These are phyloP conservation scores for Parathielavia appendiculata DNA, from an alignment of 495 filamentous ascomycete species.

Conservation along the genomic window DNA sequence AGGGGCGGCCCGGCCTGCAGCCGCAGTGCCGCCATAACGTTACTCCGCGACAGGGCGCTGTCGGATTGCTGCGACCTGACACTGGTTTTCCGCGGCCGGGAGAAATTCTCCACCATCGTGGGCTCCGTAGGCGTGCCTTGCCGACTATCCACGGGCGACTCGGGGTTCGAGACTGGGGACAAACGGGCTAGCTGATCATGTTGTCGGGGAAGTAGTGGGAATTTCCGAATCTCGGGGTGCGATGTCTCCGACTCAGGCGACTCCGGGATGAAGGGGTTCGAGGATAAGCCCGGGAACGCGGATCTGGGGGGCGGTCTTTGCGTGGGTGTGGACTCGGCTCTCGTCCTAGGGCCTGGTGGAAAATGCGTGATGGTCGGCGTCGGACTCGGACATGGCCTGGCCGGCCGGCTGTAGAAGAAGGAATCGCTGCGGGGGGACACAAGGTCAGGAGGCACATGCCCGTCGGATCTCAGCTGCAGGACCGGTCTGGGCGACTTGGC, in stretches of 20 bases:
- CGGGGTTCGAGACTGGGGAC: constrained; percentile 26
- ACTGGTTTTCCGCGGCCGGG: constrained; percentile 47
- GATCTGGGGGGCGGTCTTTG: constrained; percentile 23
- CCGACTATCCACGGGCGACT: constrained; percentile 23
- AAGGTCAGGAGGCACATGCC: constrained; percentile 21
- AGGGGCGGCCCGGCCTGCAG: constrained; percentile 28
- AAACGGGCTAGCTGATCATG: constrained; percentile 22
- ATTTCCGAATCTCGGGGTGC: constrained; percentile 20
- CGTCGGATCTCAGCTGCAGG: constrained; percentile 17
- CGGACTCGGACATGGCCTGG: constrained; percentile 16
- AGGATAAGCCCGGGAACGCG: constrained; percentile 32
- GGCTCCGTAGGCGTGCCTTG: constrained; percentile 22
- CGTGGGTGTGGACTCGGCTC: constrained; percentile 27
- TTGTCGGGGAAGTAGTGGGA: constrained; percentile 24
- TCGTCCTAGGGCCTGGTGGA: constrained; percentile 18
- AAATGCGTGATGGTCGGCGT: constrained; percentile 15
- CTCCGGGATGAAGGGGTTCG: constrained; percentile 33
- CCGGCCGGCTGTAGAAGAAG: constrained; percentile 24
- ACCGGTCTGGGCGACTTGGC: constrained; percentile 14
- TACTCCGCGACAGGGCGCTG: constrained; percentile 28
- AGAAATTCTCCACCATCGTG: constrained; percentile 47
- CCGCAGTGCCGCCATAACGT: constrained; percentile 15
- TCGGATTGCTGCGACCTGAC: constrained; percentile 39
- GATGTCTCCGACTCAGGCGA: constrained; percentile 14
- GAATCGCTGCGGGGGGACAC: constrained; percentile 45